Base-by-base conservation (phyloP, 2,329 filamentous ascomycete genomes). In the Bipolaris sorokiniana region DNA sequence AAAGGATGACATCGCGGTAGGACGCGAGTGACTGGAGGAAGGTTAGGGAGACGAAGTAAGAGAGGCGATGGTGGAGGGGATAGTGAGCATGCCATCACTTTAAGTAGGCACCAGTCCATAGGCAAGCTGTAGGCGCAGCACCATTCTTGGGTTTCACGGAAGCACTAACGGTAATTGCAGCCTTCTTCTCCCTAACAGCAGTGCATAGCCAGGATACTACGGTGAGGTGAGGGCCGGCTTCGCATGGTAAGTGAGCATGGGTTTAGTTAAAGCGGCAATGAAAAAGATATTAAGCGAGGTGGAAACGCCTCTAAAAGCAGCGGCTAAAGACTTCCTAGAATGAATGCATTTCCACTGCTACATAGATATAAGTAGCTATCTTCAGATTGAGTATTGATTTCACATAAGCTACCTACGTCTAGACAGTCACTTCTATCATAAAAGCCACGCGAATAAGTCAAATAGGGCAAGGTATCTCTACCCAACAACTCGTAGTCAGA, bases 71-170 rank as follows among this genome's bases (percentile, higher is more conserved):
- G 48, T 9, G 33, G 34, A 37, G 34, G 22, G 20, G 51, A 59
- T n/a, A 36, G 48, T 47, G 44, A 28, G 48, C 38, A 54, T 55
- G 23, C 56, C 38, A 59, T 59, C 31, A 51, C 44, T 41, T 33
- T 51, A 59, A 59, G 56, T 59, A 59, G 37, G 51, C 42, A 48
- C 56, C 22, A 28, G 48, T 5, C 48, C 9, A 44, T 23, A 37
- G 48, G 48, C 47, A 51, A 56, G 33, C 23, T 37, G 28, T 56
- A 51, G 3, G 41, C 26, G 53, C 13, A 18, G 54, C 40, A 28
- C 48, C 16, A 56, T 51, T 36, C 34, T 51, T 56, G 11, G 33
- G 48, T 51, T 56, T 36, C 16, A 22, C 16, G 3, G 36, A 45
- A 33, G 54, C 48, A 28, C 42, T 51, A 13, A 37, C 23, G 41